Percentiles rank a stretch among this genome's conserved stretches.
Evolutionary conservation across 306 rosid genomes (phyloP).

Genomic region (Luffa aegyptiaca): DNA sequence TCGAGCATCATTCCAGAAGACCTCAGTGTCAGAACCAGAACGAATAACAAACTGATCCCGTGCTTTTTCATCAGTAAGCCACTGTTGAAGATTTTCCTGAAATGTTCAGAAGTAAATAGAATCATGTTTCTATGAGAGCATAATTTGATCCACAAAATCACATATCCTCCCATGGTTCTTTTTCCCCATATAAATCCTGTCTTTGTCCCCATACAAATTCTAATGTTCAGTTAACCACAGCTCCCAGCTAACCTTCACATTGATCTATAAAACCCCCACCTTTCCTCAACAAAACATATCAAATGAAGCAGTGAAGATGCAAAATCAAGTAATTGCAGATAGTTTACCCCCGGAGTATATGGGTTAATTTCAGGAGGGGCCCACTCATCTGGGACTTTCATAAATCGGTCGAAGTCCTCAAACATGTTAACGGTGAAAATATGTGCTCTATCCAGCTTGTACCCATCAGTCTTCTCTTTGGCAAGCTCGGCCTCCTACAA

Average conservation of each 20-base stretch:
- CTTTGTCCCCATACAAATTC: background rate
- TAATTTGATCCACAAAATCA: background rate
- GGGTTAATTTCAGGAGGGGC: conserved; percentile 66
- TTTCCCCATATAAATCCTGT: background rate
- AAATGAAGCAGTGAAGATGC: background rate
- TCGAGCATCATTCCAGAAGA: conserved; percentile 83
- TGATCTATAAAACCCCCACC: background rate
- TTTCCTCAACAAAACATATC: background rate
- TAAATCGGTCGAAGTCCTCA: conserved; percentile 61
- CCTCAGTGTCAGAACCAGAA: conserved; percentile 82
- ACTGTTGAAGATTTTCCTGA: conserved; percentile 83
- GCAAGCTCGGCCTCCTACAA: conserved; percentile 91
- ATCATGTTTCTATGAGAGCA: background rate
- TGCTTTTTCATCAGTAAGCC: conserved; percentile 88
- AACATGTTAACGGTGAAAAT: conserved; percentile 73
- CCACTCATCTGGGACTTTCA: conserved; percentile 87
- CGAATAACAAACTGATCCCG: conserved; percentile 89
- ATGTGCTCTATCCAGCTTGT: conserved; percentile 71
- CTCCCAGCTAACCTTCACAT: background rate
- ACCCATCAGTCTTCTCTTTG: conserved; percentile 77
- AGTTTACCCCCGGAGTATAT: conserved; percentile 54
- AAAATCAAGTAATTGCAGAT: background rate
- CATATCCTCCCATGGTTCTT: background rate
- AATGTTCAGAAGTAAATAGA: background rate
- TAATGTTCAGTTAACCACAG: background rate